Percentiles rank a stretch among this genome's conserved stretches.
These are phyloP conservation scores for Piloderma croceum DNA, from an alignment of 768 basidiomycete genomes.

Conservation along the genomic window DNA sequence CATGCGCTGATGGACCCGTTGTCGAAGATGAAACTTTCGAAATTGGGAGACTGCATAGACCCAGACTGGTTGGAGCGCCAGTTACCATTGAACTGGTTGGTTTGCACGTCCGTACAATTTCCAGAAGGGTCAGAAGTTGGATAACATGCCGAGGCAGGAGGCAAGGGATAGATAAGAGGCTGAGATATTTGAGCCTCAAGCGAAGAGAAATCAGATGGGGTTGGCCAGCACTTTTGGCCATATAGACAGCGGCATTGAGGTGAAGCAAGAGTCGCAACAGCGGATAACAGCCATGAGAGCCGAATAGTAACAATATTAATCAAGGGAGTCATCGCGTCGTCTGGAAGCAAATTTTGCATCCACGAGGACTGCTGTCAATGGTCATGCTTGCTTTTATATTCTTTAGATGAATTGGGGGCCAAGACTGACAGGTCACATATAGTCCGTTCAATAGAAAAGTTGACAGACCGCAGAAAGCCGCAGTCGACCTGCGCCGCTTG, in stretches of 20 bases:
- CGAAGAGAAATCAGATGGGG: conserved; percentile 23
- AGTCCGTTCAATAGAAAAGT: no score
- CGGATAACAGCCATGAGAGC: no score
- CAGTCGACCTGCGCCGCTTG: no score
- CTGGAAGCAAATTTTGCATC: no score
- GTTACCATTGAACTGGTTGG: conserved; percentile 25
- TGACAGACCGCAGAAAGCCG: no score
- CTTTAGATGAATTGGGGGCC: no score
- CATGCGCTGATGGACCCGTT: conserved; percentile 47
- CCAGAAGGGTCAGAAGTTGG: conserved; percentile 29
- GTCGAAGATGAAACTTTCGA: conserved; percentile 28
- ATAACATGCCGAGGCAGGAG: no score
- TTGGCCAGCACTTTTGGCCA: conserved; percentile 40
- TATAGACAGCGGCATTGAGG: conserved; percentile 34
- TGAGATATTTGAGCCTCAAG: conserved; percentile 37
- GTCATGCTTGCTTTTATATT: no score
- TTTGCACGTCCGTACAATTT: conserved; percentile 31
- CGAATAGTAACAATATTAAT: no score
- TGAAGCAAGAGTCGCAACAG: neutral
- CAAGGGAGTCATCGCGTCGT: no score
- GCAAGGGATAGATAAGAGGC: conserved; percentile 36
- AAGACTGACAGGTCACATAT: no score
- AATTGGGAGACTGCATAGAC: conserved; percentile 31
- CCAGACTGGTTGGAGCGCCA: conserved; percentile 41
- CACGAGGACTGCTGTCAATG: no score